phyloP scores from a whole-genome alignment of 164 flowering plant species.

The Aristolochia fimbriata region DNA sequence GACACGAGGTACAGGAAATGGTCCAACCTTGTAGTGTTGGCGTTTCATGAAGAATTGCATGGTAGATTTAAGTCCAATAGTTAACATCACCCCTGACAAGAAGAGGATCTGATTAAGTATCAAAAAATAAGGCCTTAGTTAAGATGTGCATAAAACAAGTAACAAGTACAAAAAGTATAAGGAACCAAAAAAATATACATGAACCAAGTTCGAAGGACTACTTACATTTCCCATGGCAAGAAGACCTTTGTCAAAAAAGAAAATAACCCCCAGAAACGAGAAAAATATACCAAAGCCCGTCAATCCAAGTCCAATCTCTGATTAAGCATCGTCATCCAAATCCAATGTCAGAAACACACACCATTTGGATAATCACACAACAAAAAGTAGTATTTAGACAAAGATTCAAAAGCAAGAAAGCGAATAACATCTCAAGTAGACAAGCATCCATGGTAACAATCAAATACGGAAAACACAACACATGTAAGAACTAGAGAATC shows the following conservation, averaged over 20 bases:
- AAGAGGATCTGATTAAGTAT: slow-evolving; percentile 68
- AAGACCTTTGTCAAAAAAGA: slow-evolving; percentile 88
- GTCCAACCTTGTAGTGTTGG: slow-evolving; percentile 62
- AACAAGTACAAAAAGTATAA: slow-evolving; percentile 2
- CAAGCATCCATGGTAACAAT: background rate
- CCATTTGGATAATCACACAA: background rate
- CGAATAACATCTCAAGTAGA: background rate
- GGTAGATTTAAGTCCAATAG: slow-evolving; percentile 86
- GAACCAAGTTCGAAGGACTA: background rate
- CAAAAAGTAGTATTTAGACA: background rate
- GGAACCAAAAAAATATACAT: background rate
- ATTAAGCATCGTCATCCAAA: slow-evolving; percentile 12
- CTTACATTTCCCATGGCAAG: slow-evolving; percentile 99
- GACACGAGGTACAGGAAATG: background rate
- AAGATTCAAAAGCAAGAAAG: background rate
- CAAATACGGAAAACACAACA: background rate
- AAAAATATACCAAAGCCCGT: slow-evolving; percentile 89
- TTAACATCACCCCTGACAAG: slow-evolving; percentile 84
- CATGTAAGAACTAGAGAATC: too few relatives aligned
- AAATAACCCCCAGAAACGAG: slow-evolving; percentile 73
- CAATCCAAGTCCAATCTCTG: slow-evolving; percentile 97
- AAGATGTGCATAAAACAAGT: slow-evolving; percentile 10
- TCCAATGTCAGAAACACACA: slow-evolving; percentile 1
- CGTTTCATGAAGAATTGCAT: slow-evolving; percentile 88
- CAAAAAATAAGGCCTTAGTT: slow-evolving; percentile 12